Base-by-base conservation (phyloP, 345 rosid species). In the Kernera saxatilis region DNA sequence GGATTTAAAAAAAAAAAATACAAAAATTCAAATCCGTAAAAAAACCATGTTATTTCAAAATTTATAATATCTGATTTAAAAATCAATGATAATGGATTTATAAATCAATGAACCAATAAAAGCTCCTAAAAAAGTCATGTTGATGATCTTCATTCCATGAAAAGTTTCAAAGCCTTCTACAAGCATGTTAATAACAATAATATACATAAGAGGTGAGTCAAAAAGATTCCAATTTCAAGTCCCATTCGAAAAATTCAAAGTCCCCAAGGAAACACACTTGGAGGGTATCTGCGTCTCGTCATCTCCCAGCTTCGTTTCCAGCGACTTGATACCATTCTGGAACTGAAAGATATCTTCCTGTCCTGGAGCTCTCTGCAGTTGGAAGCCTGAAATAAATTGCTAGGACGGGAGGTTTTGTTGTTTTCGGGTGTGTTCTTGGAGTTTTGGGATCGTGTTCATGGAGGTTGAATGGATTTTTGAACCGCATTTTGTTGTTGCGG, bases 241-340 rank as follows among this genome's bases (percentile, higher is more conserved):
- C 51, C 19, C 11, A 17, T 17, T 29, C 14, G 15, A 18, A 18
- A 27, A 15, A 12, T 30, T 30, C 40, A 60, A 56, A 64, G 39
- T 33, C 55, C 70, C 64, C 86, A 82, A 81, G 80, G 87, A 63
- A 51, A 50, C 75, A 72, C 12, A 58, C 48, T 58, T 39, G 48
- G 73, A 73, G 27, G 68, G 72, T 60, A 64, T 55, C 36, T 73
- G 83, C 53, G 11, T 50, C 52, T 23, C 45, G 22, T 77, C 64
- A 61, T 49, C 64, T 72, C 52, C 79, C 82, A 64, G 80, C 77
- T 73, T 90, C 88, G 57, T 70, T 85, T 84, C 88, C 92, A 62
- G 96, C 91, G 68, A 70, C 80, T 64, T 85, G 71, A 80, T 91
- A 91, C 97, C 97, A 88, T 75, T 91, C 95, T 21, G 97, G 97